phyloP scores from a whole-genome alignment of 257 asterid species.

The Fraxinus quadrangulata region DNA sequence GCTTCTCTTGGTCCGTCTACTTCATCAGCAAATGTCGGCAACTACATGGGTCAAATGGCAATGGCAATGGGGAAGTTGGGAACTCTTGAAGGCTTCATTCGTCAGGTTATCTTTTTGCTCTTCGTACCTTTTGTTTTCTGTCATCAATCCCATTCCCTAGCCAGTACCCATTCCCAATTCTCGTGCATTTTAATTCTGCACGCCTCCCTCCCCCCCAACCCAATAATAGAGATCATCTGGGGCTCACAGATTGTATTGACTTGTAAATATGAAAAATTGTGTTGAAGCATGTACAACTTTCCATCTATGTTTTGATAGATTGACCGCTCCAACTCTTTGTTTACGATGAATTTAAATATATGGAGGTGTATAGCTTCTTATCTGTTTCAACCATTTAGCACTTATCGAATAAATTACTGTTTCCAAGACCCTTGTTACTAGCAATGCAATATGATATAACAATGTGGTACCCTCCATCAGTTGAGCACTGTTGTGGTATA shows the following conservation, averaged over 20 bases:
- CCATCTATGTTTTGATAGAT: not conserved
- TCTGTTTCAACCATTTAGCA: too few relatives aligned
- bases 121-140: not conserved
- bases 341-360: too few relatives aligned
- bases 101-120: constrained; percentile 56
- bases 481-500: too few relatives aligned
- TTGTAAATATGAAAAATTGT: not conserved
- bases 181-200: too few relatives aligned
- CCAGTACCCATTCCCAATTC: not conserved
- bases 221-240: not conserved
- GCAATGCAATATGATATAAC: too few relatives aligned
- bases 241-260: not conserved
- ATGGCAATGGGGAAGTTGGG: constrained; percentile 96
- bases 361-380: too few relatives aligned
- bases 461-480: too few relatives aligned
- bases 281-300: not conserved
- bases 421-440: too few relatives aligned
- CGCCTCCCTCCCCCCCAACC: too few relatives aligned
- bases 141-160: constrained; percentile 5
- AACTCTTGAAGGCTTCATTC: constrained; percentile 92
- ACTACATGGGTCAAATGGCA: constrained; percentile 98
- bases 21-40: constrained; percentile 79
- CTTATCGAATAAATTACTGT: too few relatives aligned
- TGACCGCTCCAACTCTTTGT: too few relatives aligned
- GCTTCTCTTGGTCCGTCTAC: constrained; percentile 72